Base-by-base conservation (phyloP, 305 asterid genomes). In the Caryopteris hybrid region DNA sequence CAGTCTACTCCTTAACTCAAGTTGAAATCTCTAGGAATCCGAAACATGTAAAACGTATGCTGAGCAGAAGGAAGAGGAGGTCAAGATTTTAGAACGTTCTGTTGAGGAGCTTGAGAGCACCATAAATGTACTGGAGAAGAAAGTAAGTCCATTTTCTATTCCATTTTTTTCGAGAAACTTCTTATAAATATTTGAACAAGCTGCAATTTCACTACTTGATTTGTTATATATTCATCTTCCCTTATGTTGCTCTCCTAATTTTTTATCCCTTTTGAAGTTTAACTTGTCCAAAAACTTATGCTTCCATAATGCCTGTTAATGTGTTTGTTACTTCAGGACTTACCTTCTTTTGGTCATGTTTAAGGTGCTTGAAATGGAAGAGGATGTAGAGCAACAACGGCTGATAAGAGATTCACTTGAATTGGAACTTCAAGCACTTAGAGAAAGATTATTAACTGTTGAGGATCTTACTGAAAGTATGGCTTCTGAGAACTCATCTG, bases 81-180 rank as follows among this genome's bases (percentile, higher is more conserved):
- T 92, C 53, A 84, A 77, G 83, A 88, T 92, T 79, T 80, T 92
- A 75, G 96, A 90, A 69, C 84, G 53, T 58, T 89, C 96, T 6
- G 85, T 92, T 39, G 92, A 90, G 86, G 98, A 89, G 87, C 98
- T 92, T 61, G 98, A 92, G 75, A 69, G 85, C 80, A 92, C 98
- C 77, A 79, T 92, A 76, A 82, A 85, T 79, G 94, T 89, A 58
- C 77, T 92, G 79, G 98, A 92, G 84, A 88, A 74, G 76, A 89
- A 86, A 85, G 98, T 92, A 83, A 71, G 78, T 68, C 74, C 18
- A 7, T 57, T 43, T 68, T 43, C 29, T 45, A 36, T 56, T 56
- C 75, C 71, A 64, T 53, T 52, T 61, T 20, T 66, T 41, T 59
- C 36, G 63, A 64, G 18, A 76, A 47, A 45, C 46, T 46, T 50